Base-by-base conservation (phyloP, 305 asterid species). In the Galium porrigens region DNA sequence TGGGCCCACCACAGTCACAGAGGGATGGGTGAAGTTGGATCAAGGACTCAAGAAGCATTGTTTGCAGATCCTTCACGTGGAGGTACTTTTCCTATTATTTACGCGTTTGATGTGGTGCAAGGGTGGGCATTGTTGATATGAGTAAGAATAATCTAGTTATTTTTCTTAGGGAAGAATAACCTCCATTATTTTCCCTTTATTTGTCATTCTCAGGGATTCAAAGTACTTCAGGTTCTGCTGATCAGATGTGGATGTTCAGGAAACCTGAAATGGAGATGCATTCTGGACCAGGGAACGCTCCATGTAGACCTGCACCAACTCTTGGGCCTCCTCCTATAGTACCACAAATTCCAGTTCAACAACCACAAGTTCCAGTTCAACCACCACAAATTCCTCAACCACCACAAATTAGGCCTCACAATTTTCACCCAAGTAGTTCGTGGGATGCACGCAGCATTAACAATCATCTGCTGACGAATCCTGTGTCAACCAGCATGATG, bases 381-480 rank as follows among this genome's bases (percentile, higher is more conserved):
- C 66, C 77, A 68, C 95, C 88, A 62, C 83, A 79, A 30, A 88
- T 77, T 67, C 86, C 75, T 72, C 97, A 79, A 58, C 66, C 83
- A 61, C 70, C 88, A 60, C 64, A 84, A 41, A 85, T 81, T 42
- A 80, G 81, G 74, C 88, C 94, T 66, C 73, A 72, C 52, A 85
- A 85, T 77, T 83, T 80, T 72, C 89, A 86, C 22, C 86, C 84
- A 64, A 76, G 76, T 77, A 77, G 73, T 80, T 66, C 78, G 42
- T 91, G 96, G 96, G 90, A 85, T 77, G 67, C 85, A 56, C 94
- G 82, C 63, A 87, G 87, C 62, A 44, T 78, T 74, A 72, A 74
- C 65, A 87, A 73, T 70, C 84, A 81, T 76, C 65, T 70, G 70
- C 84, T 78, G 64, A 77, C 74, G 54, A 82, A 76, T 53, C 78